Base-by-base conservation (phyloP, 345 rosid genomes). In the Salix viminalis region DNA sequence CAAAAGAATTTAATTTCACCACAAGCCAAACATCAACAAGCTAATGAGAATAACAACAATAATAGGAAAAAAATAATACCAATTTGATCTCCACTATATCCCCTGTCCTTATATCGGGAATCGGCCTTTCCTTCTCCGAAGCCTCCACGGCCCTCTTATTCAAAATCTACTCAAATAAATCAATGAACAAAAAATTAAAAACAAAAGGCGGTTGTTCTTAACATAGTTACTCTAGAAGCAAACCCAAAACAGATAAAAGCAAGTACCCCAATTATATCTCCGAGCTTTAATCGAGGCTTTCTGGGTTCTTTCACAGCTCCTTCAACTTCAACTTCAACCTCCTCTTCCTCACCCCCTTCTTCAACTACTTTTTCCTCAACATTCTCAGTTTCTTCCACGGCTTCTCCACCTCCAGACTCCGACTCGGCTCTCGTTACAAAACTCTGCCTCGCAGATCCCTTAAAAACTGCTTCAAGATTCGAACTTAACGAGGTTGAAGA, bases 81-180 rank as follows among this genome's bases (percentile, higher is more conserved):
- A 91, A 77, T 81, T 91, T 91, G 81, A 95, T 90, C 86, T 88
- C 86, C 16, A 95, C 88, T 71, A 95, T 64, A 77, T 95, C 97
- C 60, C 97, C 97, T 3, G 93, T 86, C 84, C 99, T 90, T n/a
- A 90, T 71, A 71, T 90, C 94, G 1, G 97, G 99, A 73, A 85
- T 77, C 0, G 97, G 97, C 73, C 96, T 88, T 64, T 76, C 91
- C 50, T 77, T 83, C 83, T 87, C 88, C 2, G 94, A 81, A 23
- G 89, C 99, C 80, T 91, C 97, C 70, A 95, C 32, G 16, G 96
- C 99, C 81, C 86, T 87, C 80, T 84, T 88, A 79, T 93, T 95
- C 85, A 95, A 74, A 83, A 93, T 89, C 99, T 95, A 81, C 81
- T 41, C 50, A 70, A 41, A 26, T 1, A 71, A 50, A 65, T 28